These are phyloP conservation scores for Rhytidhysteron rufulum DNA, from an alignment of 2,329 filamentous ascomycete genomes.

Conservation along the genomic window DNA sequence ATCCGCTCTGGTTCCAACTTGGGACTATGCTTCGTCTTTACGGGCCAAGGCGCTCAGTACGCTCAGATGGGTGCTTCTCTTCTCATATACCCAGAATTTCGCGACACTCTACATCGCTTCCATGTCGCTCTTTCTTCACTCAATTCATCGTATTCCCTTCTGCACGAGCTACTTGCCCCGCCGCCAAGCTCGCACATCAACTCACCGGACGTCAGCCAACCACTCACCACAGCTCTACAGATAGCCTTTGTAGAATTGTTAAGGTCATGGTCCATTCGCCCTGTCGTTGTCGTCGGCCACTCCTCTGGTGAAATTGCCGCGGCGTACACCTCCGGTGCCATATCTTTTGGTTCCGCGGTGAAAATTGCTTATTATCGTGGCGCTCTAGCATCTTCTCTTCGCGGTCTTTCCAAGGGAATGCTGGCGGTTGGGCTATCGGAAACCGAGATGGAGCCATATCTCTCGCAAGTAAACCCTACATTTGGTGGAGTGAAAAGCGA, in stretches of 20 bases:
- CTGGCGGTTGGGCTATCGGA: background rate
- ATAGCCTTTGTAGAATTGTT: conserved; percentile 13
- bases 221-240: conserved; percentile 14
- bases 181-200: conserved; percentile 1
- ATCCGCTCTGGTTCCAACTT: background rate
- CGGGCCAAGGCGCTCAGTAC: conserved; percentile 10
- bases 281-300: conserved; percentile 11
- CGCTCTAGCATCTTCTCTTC: background rate
- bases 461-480: background rate
- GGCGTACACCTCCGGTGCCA: conserved; percentile 2
- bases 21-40: conserved; percentile 5
- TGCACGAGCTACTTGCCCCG: too few species aligned
- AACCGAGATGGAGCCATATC: background rate
- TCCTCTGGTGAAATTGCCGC: conserved; percentile 18
- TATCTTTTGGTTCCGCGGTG: conserved; percentile 5
- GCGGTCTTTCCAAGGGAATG: background rate
- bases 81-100: background rate
- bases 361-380: background rate
- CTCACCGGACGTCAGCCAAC: conserved; percentile 6
- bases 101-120: background rate
- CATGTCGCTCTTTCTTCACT: too few species aligned
- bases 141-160: too few species aligned
- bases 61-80: conserved; percentile 6
- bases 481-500: background rate
- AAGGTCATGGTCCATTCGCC: conserved; percentile 7